Evolutionary conservation across 169 alveolate species (phyloP).

Genomic region (Perkinsus chesapeaki): DNA sequence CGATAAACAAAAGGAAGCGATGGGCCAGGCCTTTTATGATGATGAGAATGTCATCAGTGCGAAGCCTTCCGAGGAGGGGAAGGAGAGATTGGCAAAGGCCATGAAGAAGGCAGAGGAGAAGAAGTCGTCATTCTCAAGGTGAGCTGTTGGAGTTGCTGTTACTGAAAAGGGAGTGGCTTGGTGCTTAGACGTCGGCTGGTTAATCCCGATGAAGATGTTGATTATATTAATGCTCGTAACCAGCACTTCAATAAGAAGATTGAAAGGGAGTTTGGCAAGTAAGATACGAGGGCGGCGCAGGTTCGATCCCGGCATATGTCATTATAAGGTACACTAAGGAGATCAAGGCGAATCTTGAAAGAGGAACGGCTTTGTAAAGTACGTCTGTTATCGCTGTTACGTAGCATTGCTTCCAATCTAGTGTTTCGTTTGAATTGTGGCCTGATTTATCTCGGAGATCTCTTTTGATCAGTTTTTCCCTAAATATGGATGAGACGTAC

Average conservation of each 20-base stretch:
- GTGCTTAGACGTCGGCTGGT: neutral
- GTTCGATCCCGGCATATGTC: neutral
- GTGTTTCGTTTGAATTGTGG: neutral
- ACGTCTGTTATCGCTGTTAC: neutral
- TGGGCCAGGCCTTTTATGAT: neutral
- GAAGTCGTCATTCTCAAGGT: neutral
- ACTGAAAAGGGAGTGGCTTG: neutral
- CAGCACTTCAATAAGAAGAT: constrained; percentile 62
- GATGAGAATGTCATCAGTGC: neutral
- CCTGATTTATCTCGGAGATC: neutral
- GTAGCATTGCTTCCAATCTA: neutral
- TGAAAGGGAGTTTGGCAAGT: constrained; percentile 55
- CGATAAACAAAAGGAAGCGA: neutral
- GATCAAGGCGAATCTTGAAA: constrained; percentile 64
- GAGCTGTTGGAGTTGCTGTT: neutral
- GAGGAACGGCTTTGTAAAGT: constrained; percentile 66
- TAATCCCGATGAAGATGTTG: constrained; percentile 40
- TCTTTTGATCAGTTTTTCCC: neutral
- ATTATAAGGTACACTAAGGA: constrained; percentile 45
- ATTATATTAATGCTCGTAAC: constrained; percentile 70
- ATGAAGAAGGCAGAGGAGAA: neutral
- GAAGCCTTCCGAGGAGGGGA: neutral
- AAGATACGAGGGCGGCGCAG: neutral
- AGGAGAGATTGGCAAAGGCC: neutral
- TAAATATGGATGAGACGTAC: neutral